Percentiles rank a stretch among this genome's conserved stretches.
These are phyloP conservation scores for Fusarium goolgardi DNA, from an alignment of 2,329 filamentous ascomycete species.

Conservation along the genomic window DNA sequence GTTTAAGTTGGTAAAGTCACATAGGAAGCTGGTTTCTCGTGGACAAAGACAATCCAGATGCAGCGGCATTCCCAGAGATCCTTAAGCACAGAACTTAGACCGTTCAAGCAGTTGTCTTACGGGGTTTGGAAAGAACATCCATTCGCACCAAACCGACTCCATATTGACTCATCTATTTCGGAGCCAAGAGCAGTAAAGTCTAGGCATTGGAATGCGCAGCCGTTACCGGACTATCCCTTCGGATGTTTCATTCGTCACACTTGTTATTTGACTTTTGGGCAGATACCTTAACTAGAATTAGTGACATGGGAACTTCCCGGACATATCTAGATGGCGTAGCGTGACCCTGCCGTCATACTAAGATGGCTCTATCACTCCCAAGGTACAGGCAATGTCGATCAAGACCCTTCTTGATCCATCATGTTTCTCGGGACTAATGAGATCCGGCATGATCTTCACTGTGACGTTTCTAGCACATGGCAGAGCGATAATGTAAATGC, in stretches of 20 bases:
- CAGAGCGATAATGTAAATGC: background rate
- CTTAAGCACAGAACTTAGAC: too few species aligned
- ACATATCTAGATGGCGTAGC: background rate
- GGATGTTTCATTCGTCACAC: background rate
- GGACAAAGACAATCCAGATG: background rate
- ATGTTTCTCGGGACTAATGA: background rate
- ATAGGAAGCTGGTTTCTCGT: background rate
- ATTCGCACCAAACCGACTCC: background rate
- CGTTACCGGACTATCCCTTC: background rate
- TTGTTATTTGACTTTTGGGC: background rate
- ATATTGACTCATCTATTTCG: background rate
- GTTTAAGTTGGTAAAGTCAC: background rate
- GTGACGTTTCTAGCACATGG: background rate
- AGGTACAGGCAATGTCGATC: background rate
- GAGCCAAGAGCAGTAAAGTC: background rate
- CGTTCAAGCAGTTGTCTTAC: background rate
- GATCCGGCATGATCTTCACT: background rate
- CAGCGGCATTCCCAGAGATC: background rate
- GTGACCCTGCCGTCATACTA: background rate
- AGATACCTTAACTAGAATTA: background rate
- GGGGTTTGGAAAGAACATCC: rapidly evolving
- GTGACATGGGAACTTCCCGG: rapidly evolving
- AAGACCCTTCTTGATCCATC: background rate
- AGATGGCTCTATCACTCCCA: background rate
- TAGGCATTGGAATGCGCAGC: background rate